Base-by-base conservation (phyloP, 495 filamentous ascomycete genomes). In the Amphirosellinia nigrospora region DNA sequence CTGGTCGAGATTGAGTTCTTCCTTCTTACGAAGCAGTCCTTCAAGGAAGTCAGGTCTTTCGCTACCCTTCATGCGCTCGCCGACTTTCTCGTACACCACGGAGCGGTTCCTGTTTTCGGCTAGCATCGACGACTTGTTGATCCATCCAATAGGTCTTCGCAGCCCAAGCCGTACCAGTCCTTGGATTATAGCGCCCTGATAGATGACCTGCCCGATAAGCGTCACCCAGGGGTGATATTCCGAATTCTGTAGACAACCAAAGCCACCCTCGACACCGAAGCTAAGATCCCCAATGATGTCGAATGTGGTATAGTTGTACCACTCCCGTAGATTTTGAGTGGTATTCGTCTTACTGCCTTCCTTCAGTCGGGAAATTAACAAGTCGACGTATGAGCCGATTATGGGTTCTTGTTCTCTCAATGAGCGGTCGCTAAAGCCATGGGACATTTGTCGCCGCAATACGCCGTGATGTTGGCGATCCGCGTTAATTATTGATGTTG, bases 271-370 rank as follows among this genome's bases (percentile, higher is more conserved):
- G 69, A 89, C 84, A 0, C 86, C 87, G 79, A 90, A 89, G 15
- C 83, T 82, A 36, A 91, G 77, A 68, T 90, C 86, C 3, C 87
- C 88, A 67, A 89, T 87, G 23, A 89, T 77, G 70, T 90, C 89
- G 70, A 90, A 90, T n/a, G 87, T 88, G 0, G 83, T 84, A 69
- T 74, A 90, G 63, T 87, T 89, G 64, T 84, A 88, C 89, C 69
- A 71, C 52, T 63, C 69, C 13, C 61, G 50, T 9, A 71, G 7
- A 21, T 65, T 60, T 16, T 63, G 61, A 3, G 15, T 10, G 11
- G n/a, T 50, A 19, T 52, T 53, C 8, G 28, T 41, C 46, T 70
- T 26, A 11, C 19, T 11, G 39, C n/a, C 23, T 10, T 64, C 56
- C 2, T 41, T 61, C 23, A 78, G 34, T 34, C 81, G 77, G 2